phyloP scores from a whole-genome alignment of 164 flowering plant genomes.

The Vitis vinifera region DNA sequence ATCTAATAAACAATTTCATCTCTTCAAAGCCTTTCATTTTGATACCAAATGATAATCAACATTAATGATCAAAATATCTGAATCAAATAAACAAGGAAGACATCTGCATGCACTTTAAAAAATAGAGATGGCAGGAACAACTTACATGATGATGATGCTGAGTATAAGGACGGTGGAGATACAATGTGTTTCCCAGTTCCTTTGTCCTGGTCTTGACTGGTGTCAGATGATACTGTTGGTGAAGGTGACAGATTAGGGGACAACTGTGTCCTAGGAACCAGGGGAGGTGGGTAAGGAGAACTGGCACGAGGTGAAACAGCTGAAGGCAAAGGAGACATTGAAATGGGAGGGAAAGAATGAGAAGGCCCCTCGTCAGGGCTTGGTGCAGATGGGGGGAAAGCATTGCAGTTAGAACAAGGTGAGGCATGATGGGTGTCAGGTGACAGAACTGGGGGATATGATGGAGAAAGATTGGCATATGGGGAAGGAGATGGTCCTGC shows the following conservation, averaged over 20 bases:
- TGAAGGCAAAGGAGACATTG: conserved; percentile 23
- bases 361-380: conserved; percentile 16
- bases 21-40: background rate
- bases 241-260: conserved; percentile 36
- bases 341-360: conserved; percentile 22
- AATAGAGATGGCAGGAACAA: conserved; percentile 7
- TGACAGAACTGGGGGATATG: conserved; percentile 32
- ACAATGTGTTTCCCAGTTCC: conserved; percentile 15
- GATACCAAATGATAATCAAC: background rate
- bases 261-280: conserved; percentile 14
- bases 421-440: conserved; percentile 13
- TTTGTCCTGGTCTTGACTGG: conserved; percentile 21
- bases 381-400: conserved; percentile 12
- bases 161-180: conserved; percentile 30
- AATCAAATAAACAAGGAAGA: background rate
- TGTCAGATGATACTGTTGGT: conserved; percentile 27
- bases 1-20: background rate
- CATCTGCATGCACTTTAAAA: background rate
- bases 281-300: conserved; percentile 19
- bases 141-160: conserved; percentile 46
- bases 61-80: too few species aligned
- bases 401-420: conserved; percentile 23
- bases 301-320: conserved; percentile 13
- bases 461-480: conserved; percentile 21
- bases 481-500: conserved; percentile 23